Evolutionary conservation across 768 basidiomycete genomes (phyloP).

Genomic region (Pleurotus tuber-regium): DNA sequence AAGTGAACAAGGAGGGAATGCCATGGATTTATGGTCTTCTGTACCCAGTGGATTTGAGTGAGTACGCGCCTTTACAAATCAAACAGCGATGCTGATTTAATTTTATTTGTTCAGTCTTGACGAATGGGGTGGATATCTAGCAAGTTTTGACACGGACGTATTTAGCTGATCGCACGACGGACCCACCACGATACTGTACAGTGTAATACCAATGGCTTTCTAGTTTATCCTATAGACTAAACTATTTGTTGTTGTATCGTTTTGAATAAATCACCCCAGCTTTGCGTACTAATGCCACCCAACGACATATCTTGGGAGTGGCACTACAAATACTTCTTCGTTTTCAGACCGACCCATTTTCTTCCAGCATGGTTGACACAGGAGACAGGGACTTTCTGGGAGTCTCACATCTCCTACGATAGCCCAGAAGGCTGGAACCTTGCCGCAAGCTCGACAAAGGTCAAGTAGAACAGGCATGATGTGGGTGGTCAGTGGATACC

Average conservation of each 20-base stretch:
- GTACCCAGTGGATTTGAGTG: conserved; percentile 3
- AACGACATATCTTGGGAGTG: conserved; percentile 44
- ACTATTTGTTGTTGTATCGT: too few species aligned
- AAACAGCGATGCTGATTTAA: neutral
- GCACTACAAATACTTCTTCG: conserved; percentile 45
- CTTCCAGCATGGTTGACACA: conserved; percentile 75
- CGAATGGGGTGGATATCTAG: conserved; percentile 8
- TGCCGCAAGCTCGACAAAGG: conserved; percentile 66
- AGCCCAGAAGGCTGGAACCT: conserved; percentile 66
- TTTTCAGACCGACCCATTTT: conserved; percentile 57
- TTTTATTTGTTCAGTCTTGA: neutral
- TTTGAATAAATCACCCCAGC: too few species aligned
- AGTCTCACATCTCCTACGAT: conserved; percentile 70
- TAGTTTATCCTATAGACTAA: too few species aligned
- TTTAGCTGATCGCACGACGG: too few species aligned
- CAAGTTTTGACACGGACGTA: conserved; percentile 5
- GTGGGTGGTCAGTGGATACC: conserved; percentile 69
- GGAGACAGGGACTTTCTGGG: conserved; percentile 73
- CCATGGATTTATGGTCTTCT: conserved; percentile 6
- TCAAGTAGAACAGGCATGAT: conserved; percentile 60
- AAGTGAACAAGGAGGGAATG: neutral
- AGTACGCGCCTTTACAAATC: neutral
- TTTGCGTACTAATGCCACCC: too few species aligned
- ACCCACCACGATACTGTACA: too few species aligned
- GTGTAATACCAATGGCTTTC: too few species aligned